Conservation (phyloP, 2,329 filamentous ascomycete genomes). For the Fusarium mundagurra region DNA sequence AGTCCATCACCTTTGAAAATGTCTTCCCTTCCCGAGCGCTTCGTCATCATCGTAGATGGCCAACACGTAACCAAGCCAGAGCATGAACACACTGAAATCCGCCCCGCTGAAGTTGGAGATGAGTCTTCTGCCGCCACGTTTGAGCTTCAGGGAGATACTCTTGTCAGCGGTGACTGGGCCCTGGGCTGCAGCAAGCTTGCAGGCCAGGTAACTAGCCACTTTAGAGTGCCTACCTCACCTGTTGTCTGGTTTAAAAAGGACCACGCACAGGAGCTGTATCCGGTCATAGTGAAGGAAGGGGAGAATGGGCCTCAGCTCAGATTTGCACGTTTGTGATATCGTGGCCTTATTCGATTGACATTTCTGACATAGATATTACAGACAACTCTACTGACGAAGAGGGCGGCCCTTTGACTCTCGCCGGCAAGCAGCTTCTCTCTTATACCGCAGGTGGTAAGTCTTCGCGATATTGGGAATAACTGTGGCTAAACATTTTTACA, state of each 20-base stretch:
- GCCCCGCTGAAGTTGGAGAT: not conserved
- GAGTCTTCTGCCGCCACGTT: not conserved
- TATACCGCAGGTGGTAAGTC: not conserved
- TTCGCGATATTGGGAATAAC: fast-evolving
- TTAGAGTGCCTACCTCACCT: not conserved
- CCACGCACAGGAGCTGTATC: not conserved
- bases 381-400: not conserved
- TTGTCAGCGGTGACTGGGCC: not conserved
- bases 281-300: not conserved
- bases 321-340: not conserved
- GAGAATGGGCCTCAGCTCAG: not conserved
- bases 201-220: not conserved
- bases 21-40: not conserved
- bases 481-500: not conserved
- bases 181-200: not conserved
- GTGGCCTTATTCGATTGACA: too few relatives aligned
- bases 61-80: not conserved
- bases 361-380: not conserved
- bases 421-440: not conserved
- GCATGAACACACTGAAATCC: not conserved
- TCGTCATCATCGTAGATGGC: not conserved
- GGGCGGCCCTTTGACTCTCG: not conserved
- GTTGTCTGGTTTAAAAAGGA: not conserved
- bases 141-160: not conserved
- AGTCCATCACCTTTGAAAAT: not conserved